These are phyloP conservation scores for Penicillium psychrosexuale DNA, from an alignment of 2,329 filamentous ascomycete species.

Conservation along the genomic window DNA sequence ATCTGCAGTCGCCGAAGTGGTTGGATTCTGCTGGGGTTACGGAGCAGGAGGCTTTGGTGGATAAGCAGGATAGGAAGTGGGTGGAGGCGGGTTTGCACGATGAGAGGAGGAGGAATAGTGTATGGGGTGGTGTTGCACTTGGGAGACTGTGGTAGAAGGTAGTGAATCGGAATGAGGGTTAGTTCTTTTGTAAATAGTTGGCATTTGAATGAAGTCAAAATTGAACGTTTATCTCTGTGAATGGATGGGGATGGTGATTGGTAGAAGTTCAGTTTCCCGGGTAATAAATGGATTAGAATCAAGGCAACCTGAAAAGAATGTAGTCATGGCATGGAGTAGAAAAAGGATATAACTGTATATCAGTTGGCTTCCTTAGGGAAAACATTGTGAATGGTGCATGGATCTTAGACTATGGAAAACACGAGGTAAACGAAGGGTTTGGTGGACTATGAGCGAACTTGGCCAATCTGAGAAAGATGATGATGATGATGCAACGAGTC, in stretches of 20 bases:
- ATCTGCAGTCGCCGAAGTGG: constrained; percentile 8
- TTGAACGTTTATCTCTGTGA: background rate
- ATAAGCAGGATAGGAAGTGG: constrained; percentile 15
- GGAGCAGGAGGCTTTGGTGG: constrained; percentile 14
- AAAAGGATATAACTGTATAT: too few species aligned
- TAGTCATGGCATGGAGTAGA: too few species aligned
- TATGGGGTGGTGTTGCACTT: constrained; percentile 8
- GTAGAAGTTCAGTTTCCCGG: accelerated
- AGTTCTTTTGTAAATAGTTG: background rate
- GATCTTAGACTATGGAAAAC: too few species aligned
- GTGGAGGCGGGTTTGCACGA: constrained; percentile 13
- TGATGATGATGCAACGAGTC: background rate
- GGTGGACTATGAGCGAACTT: too few species aligned
- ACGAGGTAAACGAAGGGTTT: too few species aligned
- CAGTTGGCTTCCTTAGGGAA: too few species aligned
- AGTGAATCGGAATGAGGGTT: background rate
- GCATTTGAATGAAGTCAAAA: background rate
- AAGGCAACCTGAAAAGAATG: too few species aligned
- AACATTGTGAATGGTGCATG: too few species aligned
- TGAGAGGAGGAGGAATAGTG: constrained; percentile 4
- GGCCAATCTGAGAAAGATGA: too few species aligned
- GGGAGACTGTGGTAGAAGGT: background rate
- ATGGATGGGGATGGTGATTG: background rate
- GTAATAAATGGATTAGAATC: background rate
- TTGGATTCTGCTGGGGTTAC: constrained; percentile 11